Conservation (phyloP, 2,329 filamentous ascomycete species). For the Ophiocordyceps camponoti-leonardi region DNA sequence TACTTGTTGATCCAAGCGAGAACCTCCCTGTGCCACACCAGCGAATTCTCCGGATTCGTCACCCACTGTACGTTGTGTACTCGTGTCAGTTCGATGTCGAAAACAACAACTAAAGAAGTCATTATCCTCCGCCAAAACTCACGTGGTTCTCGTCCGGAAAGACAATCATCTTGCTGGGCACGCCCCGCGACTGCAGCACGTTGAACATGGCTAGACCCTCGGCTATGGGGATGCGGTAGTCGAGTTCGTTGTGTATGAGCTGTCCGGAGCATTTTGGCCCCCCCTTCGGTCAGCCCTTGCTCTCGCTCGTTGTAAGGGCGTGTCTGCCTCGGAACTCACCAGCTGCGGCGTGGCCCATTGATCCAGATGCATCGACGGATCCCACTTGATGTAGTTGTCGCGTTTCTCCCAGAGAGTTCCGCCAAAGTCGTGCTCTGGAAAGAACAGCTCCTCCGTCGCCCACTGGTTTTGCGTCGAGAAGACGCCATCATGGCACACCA, state of each 20-base stretch:
- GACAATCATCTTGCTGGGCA: constrained; percentile 62
- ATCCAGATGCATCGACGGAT: constrained; percentile 42
- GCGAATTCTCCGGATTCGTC: constrained; percentile 74
- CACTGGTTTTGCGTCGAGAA: constrained; percentile 55
- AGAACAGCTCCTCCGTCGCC: constrained; percentile 52
- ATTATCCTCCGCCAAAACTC: constrained; percentile 6
- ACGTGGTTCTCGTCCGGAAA: constrained; percentile 60
- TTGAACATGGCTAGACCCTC: constrained; percentile 81
- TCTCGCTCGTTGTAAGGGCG: too few relatives aligned
- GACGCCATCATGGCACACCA: constrained; percentile 79
- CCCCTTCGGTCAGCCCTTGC: too few relatives aligned
- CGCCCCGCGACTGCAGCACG: constrained; percentile 55
- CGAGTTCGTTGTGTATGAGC: constrained; percentile 72
- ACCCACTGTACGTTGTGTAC: constrained; percentile 42
- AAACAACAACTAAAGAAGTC: too few relatives aligned
- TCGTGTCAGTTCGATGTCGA: neutral
- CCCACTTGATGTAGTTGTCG: constrained; percentile 50
- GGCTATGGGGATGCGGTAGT: constrained; percentile 73
- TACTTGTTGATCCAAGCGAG: constrained; percentile 59
- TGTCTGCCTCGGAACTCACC: constrained; percentile 21
- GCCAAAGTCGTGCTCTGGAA: constrained; percentile 50
- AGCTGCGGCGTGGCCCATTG: constrained; percentile 80
- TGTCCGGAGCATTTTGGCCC: too few relatives aligned
- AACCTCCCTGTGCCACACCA: constrained; percentile 81
- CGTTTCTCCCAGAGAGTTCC: constrained; percentile 45